Percentiles rank a stretch among this genome's conserved stretches.
phyloP scores from a whole-genome alignment of 495 filamentous ascomycete genomes.

The Clohesyomyces aquaticus region DNA sequence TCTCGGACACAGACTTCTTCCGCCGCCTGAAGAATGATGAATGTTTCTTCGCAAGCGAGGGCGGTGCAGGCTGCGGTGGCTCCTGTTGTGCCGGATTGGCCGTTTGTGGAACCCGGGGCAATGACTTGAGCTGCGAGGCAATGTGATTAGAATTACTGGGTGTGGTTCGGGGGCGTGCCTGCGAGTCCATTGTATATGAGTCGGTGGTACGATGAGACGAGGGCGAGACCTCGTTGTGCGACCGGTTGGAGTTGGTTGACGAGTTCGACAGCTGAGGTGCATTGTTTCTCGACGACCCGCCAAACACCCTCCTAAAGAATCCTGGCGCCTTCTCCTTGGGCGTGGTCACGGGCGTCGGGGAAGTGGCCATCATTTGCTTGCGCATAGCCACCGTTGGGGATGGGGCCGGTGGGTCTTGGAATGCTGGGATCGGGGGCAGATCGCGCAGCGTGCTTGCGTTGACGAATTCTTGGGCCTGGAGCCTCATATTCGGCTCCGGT shows the following conservation, averaged over 20 bases:
- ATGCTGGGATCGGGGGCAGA: slow-evolving; percentile 36
- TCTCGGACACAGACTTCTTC: slow-evolving; percentile 79
- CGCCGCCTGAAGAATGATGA: slow-evolving; percentile 90
- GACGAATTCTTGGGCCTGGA: slow-evolving; percentile 47
- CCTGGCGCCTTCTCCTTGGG: slow-evolving; percentile 75
- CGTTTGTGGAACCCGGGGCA: slow-evolving; percentile 26
- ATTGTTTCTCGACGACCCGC: slow-evolving; percentile 56
- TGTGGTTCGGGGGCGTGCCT: slow-evolving; percentile 34
- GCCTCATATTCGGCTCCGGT: slow-evolving; percentile 46
- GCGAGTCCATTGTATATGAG: slow-evolving; percentile 13
- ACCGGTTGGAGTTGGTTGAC: slow-evolving; percentile 20
- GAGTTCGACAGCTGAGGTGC: slow-evolving; percentile 28
- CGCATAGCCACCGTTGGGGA: slow-evolving; percentile 59
- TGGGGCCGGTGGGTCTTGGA: slow-evolving; percentile 51
- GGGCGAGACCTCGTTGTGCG: slow-evolving; percentile 20
- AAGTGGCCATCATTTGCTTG: slow-evolving; percentile 50
- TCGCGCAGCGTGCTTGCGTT: slow-evolving; percentile 40
- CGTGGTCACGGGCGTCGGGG: slow-evolving; percentile 43
- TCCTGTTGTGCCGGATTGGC: slow-evolving; percentile 22
- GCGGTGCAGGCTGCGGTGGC: slow-evolving; percentile 49
- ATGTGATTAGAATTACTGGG: slow-evolving; percentile 37
- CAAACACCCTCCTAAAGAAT: slow-evolving; percentile 93
- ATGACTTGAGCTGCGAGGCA: slow-evolving; percentile 38
- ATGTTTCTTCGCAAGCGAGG: slow-evolving; percentile 80
- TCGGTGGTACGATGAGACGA: slow-evolving; percentile 20